These are phyloP conservation scores for Penicillium sp. DNA, from an alignment of 2,329 filamentous ascomycete genomes.

Conservation along the genomic window DNA sequence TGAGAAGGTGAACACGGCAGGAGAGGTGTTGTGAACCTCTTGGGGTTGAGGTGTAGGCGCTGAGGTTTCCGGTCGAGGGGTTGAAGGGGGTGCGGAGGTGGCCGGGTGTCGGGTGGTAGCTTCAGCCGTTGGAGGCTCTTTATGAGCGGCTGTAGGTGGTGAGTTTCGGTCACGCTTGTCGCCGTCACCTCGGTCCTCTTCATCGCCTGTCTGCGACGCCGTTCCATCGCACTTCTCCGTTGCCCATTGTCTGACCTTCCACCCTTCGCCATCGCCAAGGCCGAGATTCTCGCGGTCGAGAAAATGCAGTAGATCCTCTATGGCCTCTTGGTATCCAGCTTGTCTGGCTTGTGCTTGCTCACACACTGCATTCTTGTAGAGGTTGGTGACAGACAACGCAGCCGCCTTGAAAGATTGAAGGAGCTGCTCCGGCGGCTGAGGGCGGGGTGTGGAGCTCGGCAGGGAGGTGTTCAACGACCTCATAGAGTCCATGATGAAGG, in stretches of 20 bases:
- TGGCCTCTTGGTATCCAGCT: constrained; percentile 89
- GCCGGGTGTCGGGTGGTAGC: constrained; percentile 29
- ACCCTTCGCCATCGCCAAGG: constrained; percentile 76
- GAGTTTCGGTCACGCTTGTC: constrained; percentile 44
- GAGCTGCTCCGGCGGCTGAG: constrained; percentile 60
- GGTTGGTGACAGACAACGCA: constrained; percentile 89
- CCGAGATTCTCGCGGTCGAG: constrained; percentile 82
- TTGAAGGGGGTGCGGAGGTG: constrained; percentile 34
- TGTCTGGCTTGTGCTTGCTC: constrained; percentile 75
- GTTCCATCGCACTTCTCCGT: constrained; percentile 52
- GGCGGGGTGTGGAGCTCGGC: constrained; percentile 56
- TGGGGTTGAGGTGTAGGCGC: constrained; percentile 24
- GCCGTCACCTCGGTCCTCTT: constrained; percentile 47
- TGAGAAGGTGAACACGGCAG: constrained; percentile 49
- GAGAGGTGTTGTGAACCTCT: constrained; percentile 32
- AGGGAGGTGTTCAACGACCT: constrained; percentile 65
- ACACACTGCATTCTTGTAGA: constrained; percentile 88
- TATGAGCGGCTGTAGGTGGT: constrained; percentile 39
- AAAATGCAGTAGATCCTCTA: constrained; percentile 86
- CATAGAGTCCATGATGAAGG: constrained; percentile 64
- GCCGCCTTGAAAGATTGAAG: constrained; percentile 90
- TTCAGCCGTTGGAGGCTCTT: constrained; percentile 35
- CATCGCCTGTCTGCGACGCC: constrained; percentile 44
- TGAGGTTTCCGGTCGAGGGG: constrained; percentile 26
- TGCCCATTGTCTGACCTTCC: constrained; percentile 66